These are phyloP conservation scores for Dothistroma pini DNA, from an alignment of 2,329 filamentous ascomycete species.

Conservation along the genomic window DNA sequence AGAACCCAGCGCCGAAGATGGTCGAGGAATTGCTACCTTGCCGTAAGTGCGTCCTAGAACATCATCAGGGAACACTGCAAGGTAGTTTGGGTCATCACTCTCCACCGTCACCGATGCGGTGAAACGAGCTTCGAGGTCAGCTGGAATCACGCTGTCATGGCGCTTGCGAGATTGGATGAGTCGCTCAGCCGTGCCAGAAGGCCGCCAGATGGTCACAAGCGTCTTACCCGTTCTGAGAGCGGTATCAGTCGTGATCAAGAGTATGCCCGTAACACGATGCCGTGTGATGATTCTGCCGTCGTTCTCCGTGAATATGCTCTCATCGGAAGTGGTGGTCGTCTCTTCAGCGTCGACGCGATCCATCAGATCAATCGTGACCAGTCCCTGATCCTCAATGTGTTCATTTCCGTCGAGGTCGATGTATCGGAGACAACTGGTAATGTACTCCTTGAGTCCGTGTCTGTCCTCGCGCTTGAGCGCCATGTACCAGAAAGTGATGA, in stretches of 20 bases:
- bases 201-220: constrained; percentile 32
- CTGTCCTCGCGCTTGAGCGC: constrained; percentile 81
- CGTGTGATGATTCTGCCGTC: constrained; percentile 66
- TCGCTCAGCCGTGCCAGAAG: constrained; percentile 29
- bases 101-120: constrained; percentile 25
- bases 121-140: constrained; percentile 17
- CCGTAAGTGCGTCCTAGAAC: constrained; percentile 27
- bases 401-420: constrained; percentile 71
- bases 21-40: constrained; percentile 51
- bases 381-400: constrained; percentile 82
- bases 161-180: constrained; percentile 19
- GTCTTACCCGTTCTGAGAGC: constrained; percentile 43
- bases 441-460: constrained; percentile 81
- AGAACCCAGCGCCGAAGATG: constrained; percentile 29
- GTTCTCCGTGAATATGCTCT: constrained; percentile 56
- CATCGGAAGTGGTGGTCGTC: constrained; percentile 63
- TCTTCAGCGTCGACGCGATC: constrained; percentile 41
- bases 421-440: constrained; percentile 77
- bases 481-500: constrained; percentile 96
- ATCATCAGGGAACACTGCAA: constrained; percentile 31
- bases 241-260: constrained; percentile 71
- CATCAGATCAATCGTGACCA: constrained; percentile 83
- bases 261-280: constrained; percentile 70
- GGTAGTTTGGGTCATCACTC: constrained; percentile 22
- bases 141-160: constrained; percentile 10